Conservation (phyloP, 164 flowering plant species). For the Brasenia schreberi region DNA sequence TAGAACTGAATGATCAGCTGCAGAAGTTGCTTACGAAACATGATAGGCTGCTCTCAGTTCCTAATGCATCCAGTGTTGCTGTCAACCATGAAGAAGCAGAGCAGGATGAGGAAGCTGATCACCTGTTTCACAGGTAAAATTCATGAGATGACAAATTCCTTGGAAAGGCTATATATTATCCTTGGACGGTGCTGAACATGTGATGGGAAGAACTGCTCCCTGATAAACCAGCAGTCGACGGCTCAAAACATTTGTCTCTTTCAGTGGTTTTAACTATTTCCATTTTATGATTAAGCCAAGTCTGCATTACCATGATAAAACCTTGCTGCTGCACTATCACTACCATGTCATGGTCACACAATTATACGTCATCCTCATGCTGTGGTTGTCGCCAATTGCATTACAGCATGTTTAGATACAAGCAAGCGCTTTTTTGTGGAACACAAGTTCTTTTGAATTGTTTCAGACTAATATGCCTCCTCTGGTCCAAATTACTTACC, state of each 20-base stretch:
- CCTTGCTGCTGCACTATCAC: neutral
- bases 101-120: conserved; percentile 71
- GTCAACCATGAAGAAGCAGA: conserved; percentile 24
- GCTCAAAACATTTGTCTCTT: no score
- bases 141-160: neutral
- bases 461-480: neutral
- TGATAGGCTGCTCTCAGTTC: conserved; percentile 56
- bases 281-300: neutral
- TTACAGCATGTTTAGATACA: neutral
- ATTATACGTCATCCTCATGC: neutral
- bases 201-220: no score
- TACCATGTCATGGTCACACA: neutral
- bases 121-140: conserved; percentile 66
- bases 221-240: no score
- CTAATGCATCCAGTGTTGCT: conserved; percentile 20
- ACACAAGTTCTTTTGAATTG: no score
- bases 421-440: neutral
- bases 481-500: neutral
- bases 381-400: neutral
- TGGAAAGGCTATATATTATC: neutral
- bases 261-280: neutral
- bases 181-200: no score
- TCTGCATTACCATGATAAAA: neutral
- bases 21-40: conserved; percentile 59
- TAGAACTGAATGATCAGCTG: conserved; percentile 76